Percentiles rank a stretch among this genome's conserved stretches.
These are phyloP conservation scores for Didymella segeticola DNA, from an alignment of 2,329 filamentous ascomycete genomes.

Conservation along the genomic window DNA sequence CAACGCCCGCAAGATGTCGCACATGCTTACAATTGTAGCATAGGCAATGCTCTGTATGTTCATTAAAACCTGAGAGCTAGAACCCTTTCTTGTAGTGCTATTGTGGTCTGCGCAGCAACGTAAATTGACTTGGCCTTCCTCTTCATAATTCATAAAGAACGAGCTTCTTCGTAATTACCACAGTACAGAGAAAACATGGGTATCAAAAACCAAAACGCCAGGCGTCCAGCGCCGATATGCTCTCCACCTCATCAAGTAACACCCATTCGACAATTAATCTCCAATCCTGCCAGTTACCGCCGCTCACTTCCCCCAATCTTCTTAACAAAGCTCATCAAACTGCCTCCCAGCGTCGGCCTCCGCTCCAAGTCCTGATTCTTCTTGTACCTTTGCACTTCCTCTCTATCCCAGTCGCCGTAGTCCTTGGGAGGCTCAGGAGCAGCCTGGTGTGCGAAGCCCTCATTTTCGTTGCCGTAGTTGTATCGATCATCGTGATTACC, in stretches of 20 bases:
- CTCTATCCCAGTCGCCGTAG: slow-evolving; percentile 21
- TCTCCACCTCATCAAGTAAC: not conserved
- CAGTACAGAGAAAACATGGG: not conserved
- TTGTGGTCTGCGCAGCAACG: too few relatives aligned
- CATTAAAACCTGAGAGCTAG: too few relatives aligned
- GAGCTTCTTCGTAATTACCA: too few relatives aligned
- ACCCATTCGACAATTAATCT: not conserved
- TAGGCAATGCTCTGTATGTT: too few relatives aligned
- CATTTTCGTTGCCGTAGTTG: not conserved
- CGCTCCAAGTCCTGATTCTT: slow-evolving; percentile 28
- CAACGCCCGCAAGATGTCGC: too few relatives aligned
- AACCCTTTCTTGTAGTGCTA: too few relatives aligned
- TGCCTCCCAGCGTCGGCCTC: slow-evolving; percentile 39
- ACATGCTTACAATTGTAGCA: too few relatives aligned
- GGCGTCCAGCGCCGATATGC: slow-evolving; percentile 17
- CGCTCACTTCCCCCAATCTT: slow-evolving; percentile 23
- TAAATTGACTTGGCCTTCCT: too few relatives aligned
- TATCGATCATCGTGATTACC: not conserved
- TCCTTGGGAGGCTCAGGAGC: not conserved
- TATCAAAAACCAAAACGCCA: slow-evolving; percentile 14
- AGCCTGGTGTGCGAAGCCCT: not conserved
- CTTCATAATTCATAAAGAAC: too few relatives aligned
- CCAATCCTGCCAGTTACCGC: slow-evolving; percentile 1
- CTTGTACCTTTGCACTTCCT: slow-evolving; percentile 24
- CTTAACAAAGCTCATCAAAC: slow-evolving; percentile 26